These are phyloP conservation scores for Chrysophaeum taylorii DNA, from an alignment of 352 stramenopile genomes.

Conservation along the genomic window DNA sequence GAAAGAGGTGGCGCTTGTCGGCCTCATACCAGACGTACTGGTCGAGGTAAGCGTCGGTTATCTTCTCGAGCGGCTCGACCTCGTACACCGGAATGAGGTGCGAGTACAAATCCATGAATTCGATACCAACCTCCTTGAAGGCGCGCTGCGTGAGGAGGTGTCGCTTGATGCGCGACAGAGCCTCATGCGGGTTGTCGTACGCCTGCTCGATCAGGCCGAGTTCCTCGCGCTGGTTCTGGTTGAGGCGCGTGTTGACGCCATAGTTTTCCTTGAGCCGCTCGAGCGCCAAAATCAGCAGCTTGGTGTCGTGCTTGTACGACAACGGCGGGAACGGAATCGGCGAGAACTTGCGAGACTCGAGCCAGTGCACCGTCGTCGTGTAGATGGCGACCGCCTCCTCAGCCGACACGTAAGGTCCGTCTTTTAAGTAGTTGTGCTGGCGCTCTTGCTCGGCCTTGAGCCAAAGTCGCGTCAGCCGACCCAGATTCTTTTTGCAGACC, in stretches of 20 bases:
- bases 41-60: slow-evolving; percentile 98
- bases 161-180: slow-evolving; percentile 95
- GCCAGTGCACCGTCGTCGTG: slow-evolving; percentile 98
- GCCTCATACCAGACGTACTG: slow-evolving; percentile 99
- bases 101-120: slow-evolving; percentile 99
- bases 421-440: slow-evolving; percentile 99
- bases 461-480: slow-evolving; percentile 93
- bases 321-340: slow-evolving; percentile 98
- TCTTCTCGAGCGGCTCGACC: slow-evolving; percentile 98
- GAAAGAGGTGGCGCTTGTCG: slow-evolving; percentile 98
- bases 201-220: slow-evolving; percentile 95
- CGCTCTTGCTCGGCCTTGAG: slow-evolving; percentile 99
- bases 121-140: slow-evolving; percentile 99
- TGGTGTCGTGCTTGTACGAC: slow-evolving; percentile 99
- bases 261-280: slow-evolving; percentile 98
- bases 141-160: slow-evolving; percentile 96
- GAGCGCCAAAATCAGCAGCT: slow-evolving; percentile 96
- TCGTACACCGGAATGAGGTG: slow-evolving; percentile 97
- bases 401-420: slow-evolving; percentile 88
- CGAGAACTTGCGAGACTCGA: slow-evolving; percentile 97
- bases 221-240: slow-evolving; percentile 94
- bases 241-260: slow-evolving; percentile 89
- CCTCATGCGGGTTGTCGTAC: slow-evolving; percentile 98
- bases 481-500: slow-evolving; percentile 87
- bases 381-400: slow-evolving; percentile 99